These are phyloP conservation scores for Alternaria infectoria DNA, from an alignment of 2,329 filamentous ascomycete genomes.

Conservation along the genomic window DNA sequence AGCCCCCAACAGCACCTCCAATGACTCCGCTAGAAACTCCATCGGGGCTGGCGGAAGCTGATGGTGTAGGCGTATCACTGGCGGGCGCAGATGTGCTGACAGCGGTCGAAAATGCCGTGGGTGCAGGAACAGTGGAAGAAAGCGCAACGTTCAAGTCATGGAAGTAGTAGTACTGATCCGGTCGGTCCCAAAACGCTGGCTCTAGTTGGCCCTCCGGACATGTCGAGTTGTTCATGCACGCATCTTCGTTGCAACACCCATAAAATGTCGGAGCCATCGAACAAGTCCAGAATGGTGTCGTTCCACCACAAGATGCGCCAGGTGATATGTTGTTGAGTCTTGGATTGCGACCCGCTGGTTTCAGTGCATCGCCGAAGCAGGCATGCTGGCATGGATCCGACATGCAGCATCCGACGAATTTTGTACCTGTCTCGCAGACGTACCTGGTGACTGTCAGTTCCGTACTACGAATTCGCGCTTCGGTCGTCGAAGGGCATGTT, in stretches of 20 bases:
- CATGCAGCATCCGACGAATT: constrained; percentile 49
- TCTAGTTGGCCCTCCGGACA: constrained; percentile 36
- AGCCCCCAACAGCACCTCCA: neutral
- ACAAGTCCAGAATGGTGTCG: constrained; percentile 46
- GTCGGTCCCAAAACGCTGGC: constrained; percentile 20
- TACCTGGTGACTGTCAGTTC: neutral
- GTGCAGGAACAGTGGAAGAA: neutral
- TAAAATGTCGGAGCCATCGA: constrained; percentile 35
- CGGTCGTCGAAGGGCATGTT: fast-evolving
- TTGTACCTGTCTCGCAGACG: constrained; percentile 21
- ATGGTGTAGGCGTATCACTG: neutral
- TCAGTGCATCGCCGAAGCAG: constrained; percentile 37
- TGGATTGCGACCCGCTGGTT: constrained; percentile 38
- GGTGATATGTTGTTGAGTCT: constrained; percentile 35
- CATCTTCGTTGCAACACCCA: constrained; percentile 45
- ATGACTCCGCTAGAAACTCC: neutral
- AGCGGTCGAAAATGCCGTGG: neutral
- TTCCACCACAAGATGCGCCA: constrained; percentile 33
- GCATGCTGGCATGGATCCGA: constrained; percentile 42
- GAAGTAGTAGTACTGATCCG: constrained; percentile 20
- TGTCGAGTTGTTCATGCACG: constrained; percentile 35
- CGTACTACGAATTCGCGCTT: too few relatives aligned
- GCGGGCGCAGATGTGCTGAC: neutral
- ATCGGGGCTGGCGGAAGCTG: neutral
- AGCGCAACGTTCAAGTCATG: constrained; percentile 8